phyloP scores from a whole-genome alignment of 768 basidiomycete species.

The Auricularia heimuer region DNA sequence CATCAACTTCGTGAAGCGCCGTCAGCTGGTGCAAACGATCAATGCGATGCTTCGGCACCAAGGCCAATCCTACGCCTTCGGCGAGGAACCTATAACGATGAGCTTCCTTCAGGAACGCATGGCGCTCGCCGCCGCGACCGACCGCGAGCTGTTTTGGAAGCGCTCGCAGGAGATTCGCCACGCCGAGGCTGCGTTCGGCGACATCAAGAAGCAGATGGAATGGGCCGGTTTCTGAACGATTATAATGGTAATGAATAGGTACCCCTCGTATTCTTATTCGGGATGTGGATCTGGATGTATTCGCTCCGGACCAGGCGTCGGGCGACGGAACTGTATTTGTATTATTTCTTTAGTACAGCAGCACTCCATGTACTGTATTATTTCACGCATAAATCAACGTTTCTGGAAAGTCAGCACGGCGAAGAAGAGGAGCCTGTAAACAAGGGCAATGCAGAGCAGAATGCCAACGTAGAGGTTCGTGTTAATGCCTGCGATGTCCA shows the following conservation, averaged over 20 bases:
- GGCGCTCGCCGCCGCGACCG: conserved; percentile 28
- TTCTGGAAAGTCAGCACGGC: conserved; percentile 13
- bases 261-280: neutral
- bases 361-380: neutral
- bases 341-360: no score
- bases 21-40: conserved; percentile 46
- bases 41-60: conserved; percentile 50
- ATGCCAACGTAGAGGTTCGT: conserved; percentile 39
- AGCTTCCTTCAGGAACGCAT: conserved; percentile 41
- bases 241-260: conserved; percentile 18
- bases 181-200: conserved; percentile 47
- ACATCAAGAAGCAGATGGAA: conserved; percentile 58
- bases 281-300: neutral
- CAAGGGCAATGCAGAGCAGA: conserved; percentile 33
- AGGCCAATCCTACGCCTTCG: conserved; percentile 37
- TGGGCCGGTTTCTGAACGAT: conserved; percentile 42
- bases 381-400: conserved; percentile 3
- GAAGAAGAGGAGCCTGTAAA: conserved; percentile 34
- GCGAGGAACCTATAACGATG: conserved; percentile 30
- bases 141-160: conserved; percentile 45
- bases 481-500: conserved; percentile 35
- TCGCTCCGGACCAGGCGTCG: no score
- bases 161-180: conserved; percentile 52
- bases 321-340: no score
- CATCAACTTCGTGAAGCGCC: conserved; percentile 48